Evolutionary conservation across 768 basidiomycete genomes (phyloP), one percentile per base, ranked within the genome.

Genomic region (Leccinum incarnatum): DNA sequence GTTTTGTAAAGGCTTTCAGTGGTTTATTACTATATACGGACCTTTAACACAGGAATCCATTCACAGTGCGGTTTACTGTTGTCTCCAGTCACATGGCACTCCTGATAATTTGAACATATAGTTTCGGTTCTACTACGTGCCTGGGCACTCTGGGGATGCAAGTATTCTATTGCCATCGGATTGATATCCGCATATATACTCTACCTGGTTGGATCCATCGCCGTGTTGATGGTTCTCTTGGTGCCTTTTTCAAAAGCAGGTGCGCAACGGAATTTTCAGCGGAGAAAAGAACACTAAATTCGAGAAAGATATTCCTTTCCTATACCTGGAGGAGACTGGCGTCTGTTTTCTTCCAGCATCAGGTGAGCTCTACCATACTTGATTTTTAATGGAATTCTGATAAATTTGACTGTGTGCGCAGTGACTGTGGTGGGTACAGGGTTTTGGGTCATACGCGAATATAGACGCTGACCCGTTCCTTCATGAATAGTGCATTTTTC

Each of bases 61-160:
- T 5, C 65, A 40, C 10, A 30, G 65, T 67, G 47, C 46, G 62
- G 34, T 9, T 54, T 17, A 27, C 15, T 1, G 2, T 37, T 11
- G 10, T 4, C 6, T 0, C 10, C 7, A 30, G 17, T 10, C 49
- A 15, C 10, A 7, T 27, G 25, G 25, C 42, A 14, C 19, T 9
- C 10, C 27, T 56, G 25, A 51, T 14, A 10, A 21, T 23, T n/a
- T 5, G 14, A 25, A 6, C 8, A 19, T 2, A 6, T 32, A 67
- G 67, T 55, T 19, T 46, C 66, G 25, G 54, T 68, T 30, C 23
- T 67, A 45, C n/a, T 66, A n/a, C 64, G 67, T 3, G 64, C 55
- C 10, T 56, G 67, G 58, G 57, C 65, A 6, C 56, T 67, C 29
- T 69, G 65, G 67, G 59, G 36, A 5, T 63, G 67, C 48, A 37